Evolutionary conservation across 768 basidiomycete species (phyloP).

Genomic region (Crucibulum laeve): DNA sequence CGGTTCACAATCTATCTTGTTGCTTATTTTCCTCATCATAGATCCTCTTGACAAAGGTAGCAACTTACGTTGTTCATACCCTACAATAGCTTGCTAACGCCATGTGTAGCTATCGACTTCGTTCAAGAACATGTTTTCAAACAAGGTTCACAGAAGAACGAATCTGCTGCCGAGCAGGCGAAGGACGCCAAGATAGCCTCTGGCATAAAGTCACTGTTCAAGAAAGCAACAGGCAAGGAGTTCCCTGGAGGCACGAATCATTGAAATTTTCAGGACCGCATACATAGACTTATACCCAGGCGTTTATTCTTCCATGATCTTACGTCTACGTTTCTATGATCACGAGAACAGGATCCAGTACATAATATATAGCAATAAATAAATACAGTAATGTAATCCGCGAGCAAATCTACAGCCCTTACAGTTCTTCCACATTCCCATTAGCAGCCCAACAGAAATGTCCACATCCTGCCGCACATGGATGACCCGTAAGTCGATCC

Average conservation of each 20-base stretch:
- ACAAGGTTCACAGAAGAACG: constrained; percentile 31
- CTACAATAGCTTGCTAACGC: no score
- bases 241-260: no score
- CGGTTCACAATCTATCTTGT: no score
- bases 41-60: no score
- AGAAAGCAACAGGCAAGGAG: constrained; percentile 27
- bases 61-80: no score
- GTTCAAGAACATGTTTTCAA: constrained; percentile 36
- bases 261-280: no score
- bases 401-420: background rate
- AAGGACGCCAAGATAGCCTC: constrained; percentile 35
- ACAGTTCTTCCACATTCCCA: constrained; percentile 13
- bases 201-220: constrained; percentile 23
- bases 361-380: background rate
- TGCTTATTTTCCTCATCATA: no score
- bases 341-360: no score
- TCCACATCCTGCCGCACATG: constrained; percentile 78
- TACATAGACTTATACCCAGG: no score
- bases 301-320: no score
- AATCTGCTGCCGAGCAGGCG: constrained; percentile 31
- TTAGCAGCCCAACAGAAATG: constrained; percentile 72
- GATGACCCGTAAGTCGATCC: constrained; percentile 44
- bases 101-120: constrained; percentile 36
- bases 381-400: background rate
- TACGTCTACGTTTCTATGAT: no score